These are phyloP conservation scores for Primulina huaijiensis DNA, from an alignment of 257 asterid genomes.

Conservation along the genomic window DNA sequence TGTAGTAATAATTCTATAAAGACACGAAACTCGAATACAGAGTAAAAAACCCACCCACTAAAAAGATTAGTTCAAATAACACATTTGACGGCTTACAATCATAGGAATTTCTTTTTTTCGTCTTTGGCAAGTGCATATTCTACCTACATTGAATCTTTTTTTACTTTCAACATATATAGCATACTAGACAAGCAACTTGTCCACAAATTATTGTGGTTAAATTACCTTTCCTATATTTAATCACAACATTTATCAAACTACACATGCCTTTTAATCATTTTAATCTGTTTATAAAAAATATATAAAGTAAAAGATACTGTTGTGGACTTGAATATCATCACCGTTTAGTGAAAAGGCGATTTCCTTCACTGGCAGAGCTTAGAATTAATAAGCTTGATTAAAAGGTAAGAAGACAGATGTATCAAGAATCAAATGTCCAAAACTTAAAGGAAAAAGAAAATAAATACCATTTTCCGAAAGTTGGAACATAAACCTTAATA, in stretches of 20 bases:
- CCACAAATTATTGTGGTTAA: not conserved
- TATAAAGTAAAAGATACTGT: no score
- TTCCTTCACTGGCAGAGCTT: no score
- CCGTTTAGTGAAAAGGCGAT: no score
- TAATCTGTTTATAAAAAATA: no score
- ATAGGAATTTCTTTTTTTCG: not conserved
- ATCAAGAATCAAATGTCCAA: no score
- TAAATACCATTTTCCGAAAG: not conserved
- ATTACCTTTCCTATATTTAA: no score
- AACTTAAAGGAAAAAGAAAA: no score
- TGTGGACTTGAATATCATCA: no score
- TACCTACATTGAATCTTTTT: not conserved
- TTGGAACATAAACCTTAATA: not conserved
- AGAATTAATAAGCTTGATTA: no score
- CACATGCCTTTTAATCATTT: not conserved
- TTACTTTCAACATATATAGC: not conserved
- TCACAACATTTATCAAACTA: no score
- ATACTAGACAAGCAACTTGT: not conserved
- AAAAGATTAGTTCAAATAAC: not conserved
- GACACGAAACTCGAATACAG: not conserved
- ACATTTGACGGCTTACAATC: not conserved
- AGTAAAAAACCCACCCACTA: not conserved
- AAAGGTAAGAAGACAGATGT: not conserved
- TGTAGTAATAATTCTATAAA: not conserved
- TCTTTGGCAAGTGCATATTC: not conserved